These are phyloP conservation scores for Venturia effusa DNA, from an alignment of 2,329 filamentous ascomycete species.

Conservation along the genomic window DNA sequence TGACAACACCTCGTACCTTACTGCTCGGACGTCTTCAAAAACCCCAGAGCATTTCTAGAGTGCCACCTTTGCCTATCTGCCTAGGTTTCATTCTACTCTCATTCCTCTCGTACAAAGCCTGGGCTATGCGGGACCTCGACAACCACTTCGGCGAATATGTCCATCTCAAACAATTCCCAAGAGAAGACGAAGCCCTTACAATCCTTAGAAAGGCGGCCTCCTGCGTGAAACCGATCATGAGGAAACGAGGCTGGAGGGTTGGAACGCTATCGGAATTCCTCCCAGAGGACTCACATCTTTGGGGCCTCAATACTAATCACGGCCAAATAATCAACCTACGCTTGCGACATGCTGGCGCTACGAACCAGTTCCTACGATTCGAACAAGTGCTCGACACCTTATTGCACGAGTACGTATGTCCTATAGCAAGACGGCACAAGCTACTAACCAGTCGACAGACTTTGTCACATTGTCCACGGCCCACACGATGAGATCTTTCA, in stretches of 20 bases:
- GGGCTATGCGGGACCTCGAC: constrained; percentile 27
- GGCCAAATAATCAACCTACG: constrained; percentile 75
- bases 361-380: constrained; percentile 64
- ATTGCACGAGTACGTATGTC: constrained; percentile 60
- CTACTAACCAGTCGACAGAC: constrained; percentile 24
- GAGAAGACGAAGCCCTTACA: constrained; percentile 36
- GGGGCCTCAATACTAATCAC: constrained; percentile 69
- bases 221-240: constrained; percentile 90
- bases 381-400: constrained; percentile 82
- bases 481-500: constrained; percentile 78
- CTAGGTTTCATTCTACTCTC: not conserved
- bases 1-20: not conserved
- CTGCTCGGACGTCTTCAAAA: not conserved
- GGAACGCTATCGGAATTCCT: constrained; percentile 75
- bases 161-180: constrained; percentile 35
- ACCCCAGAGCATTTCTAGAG: not conserved
- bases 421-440: constrained; percentile 8
- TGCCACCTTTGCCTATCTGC: not conserved
- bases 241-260: constrained; percentile 72
- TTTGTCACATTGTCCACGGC: constrained; percentile 77
- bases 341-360: constrained; percentile 64
- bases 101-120: not conserved
- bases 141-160: constrained; percentile 39
- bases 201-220: constrained; percentile 73
- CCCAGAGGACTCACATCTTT: constrained; percentile 59